phyloP scores from a whole-genome alignment of 2,329 filamentous ascomycete genomes.

The Talaromyces islandicus region DNA sequence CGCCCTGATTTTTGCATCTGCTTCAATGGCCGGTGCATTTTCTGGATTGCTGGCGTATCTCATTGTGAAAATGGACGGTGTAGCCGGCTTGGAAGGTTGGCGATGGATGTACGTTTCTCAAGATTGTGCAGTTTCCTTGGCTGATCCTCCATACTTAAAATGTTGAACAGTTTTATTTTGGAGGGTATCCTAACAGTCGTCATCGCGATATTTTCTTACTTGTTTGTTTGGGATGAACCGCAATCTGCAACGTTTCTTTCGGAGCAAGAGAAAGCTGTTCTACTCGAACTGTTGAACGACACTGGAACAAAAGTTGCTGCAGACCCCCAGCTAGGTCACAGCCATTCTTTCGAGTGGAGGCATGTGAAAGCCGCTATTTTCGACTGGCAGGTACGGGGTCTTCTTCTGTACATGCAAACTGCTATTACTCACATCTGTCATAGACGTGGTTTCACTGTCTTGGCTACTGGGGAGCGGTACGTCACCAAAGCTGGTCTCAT shows the following conservation, averaged over 20 bases:
- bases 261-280: conserved; percentile 32
- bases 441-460: background rate
- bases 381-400: conserved; percentile 46
- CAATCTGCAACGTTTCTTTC: conserved; percentile 37
- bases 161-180: conserved; percentile 42
- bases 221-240: conserved; percentile 33
- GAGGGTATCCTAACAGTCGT: conserved; percentile 64
- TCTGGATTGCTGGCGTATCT: conserved; percentile 47
- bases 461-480: background rate
- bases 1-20: conserved; percentile 43
- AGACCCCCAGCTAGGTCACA: background rate
- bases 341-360: conserved; percentile 22
- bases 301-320: conserved; percentile 14
- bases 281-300: conserved; percentile 34
- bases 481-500: background rate
- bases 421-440: background rate
- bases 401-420: background rate
- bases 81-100: conserved; percentile 31
- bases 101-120: conserved; percentile 22
- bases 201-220: conserved; percentile 43
- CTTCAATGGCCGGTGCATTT: conserved; percentile 47
- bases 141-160: background rate
- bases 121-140: background rate
- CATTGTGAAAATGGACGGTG: conserved; percentile 38
- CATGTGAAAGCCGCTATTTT: conserved; percentile 33